Evolutionary conservation across 257 asterid species (phyloP).

Genomic region (Scutellaria barbata): DNA sequence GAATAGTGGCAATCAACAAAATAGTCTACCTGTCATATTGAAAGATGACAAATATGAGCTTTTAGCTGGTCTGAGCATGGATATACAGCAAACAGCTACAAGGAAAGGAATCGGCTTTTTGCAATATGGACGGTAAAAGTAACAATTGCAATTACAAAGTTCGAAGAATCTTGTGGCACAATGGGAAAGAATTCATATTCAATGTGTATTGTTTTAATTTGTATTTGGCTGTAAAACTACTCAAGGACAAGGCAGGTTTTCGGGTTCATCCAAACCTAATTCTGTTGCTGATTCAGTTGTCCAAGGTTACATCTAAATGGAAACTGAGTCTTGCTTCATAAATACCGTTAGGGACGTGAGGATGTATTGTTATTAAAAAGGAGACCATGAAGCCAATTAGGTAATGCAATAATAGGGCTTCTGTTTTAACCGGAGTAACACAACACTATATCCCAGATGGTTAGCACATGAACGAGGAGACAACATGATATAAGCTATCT

Average conservation of each 20-base stretch:
- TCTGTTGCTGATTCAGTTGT: too few species aligned
- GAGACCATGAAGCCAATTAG: not conserved
- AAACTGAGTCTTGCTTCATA: too few species aligned
- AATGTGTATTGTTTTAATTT: too few species aligned
- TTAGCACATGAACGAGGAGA: not conserved
- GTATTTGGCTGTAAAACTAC: too few species aligned
- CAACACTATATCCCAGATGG: not conserved
- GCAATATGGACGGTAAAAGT: too few species aligned
- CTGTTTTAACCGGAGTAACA: not conserved
- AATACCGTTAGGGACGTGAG: not conserved
- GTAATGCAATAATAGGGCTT: not conserved
- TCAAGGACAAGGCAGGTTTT: too few species aligned
- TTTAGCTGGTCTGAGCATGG: not conserved
- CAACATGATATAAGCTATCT: not conserved
- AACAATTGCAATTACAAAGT: too few species aligned
- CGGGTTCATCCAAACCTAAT: too few species aligned
- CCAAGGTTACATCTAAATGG: too few species aligned
- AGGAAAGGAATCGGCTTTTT: too few species aligned
- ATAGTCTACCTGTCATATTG: slow-evolving; percentile 69
- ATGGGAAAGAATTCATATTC: too few species aligned
- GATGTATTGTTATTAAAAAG: not conserved
- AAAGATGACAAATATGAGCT: not conserved
- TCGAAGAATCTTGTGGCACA: too few species aligned
- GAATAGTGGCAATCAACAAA: slow-evolving; percentile 89
- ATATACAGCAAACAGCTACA: not conserved